A percentile compares a stretch with the other conserved stretches of the same genome.
These are phyloP conservation scores for Leishmania guyanensis DNA, from an alignment of 208 protist genomes.

Conservation along the genomic window DNA sequence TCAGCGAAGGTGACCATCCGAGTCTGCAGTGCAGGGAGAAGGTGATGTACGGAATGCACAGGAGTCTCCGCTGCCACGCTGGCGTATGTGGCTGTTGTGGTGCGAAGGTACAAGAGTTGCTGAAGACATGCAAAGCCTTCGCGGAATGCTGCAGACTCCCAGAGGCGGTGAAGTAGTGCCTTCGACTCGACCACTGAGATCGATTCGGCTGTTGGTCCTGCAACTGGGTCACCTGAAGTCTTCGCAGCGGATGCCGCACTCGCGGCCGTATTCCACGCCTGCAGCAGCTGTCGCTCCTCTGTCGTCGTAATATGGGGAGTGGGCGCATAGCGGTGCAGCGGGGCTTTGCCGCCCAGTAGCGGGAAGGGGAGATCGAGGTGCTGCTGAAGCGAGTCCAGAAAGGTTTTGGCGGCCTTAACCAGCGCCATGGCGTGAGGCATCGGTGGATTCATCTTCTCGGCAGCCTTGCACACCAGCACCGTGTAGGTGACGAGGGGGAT, in stretches of 20 bases:
- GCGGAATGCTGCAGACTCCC: slow-evolving; percentile 71
- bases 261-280: slow-evolving; percentile 31
- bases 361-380: slow-evolving; percentile 80
- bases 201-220: not conserved
- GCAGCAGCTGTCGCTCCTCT: slow-evolving; percentile 68
- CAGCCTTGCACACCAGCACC: slow-evolving; percentile 21
- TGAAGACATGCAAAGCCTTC: slow-evolving; percentile 71
- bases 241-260: not conserved
- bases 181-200: not conserved
- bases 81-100: slow-evolving; percentile 14
- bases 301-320: slow-evolving; percentile 69
- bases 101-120: slow-evolving; percentile 42
- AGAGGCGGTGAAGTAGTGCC: slow-evolving; percentile 51
- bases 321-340: slow-evolving; percentile 50
- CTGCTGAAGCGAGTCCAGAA: slow-evolving; percentile 60
- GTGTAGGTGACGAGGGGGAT: slow-evolving; percentile 62
- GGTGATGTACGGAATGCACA: slow-evolving; percentile 9
- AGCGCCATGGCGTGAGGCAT: slow-evolving; percentile 30
- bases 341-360: slow-evolving; percentile 41
- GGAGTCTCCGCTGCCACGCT: not conserved
- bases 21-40: slow-evolving; percentile 33
- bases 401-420: slow-evolving; percentile 34
- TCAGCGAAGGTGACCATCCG: slow-evolving; percentile 54
- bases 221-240: not conserved
- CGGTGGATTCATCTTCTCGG: slow-evolving; percentile 24